Evolutionary conservation across 768 basidiomycete species (phyloP).

Genomic region (Nidularia sp.): DNA sequence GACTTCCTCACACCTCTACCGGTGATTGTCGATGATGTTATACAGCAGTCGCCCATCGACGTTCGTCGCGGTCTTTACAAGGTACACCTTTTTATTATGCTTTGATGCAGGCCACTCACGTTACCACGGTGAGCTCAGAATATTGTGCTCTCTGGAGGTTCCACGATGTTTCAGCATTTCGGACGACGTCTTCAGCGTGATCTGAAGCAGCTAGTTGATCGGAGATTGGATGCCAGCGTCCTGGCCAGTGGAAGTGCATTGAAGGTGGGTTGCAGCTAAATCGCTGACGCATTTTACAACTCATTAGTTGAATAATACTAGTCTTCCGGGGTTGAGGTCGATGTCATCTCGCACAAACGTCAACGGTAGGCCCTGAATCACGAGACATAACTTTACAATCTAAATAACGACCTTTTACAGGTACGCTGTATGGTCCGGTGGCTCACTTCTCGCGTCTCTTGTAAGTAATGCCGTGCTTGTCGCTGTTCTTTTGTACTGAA

Average conservation of each 20-base stretch:
- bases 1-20: conserved; percentile 97
- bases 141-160: conserved; percentile 95
- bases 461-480: conserved; percentile 38
- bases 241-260: conserved; percentile 68
- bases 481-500: background rate
- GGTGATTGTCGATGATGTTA: conserved; percentile 93
- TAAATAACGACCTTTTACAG: conserved; percentile 25
- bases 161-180: conserved; percentile 99
- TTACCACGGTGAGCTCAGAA: conserved; percentile 51
- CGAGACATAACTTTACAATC: background rate
- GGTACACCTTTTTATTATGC: conserved; percentile 29
- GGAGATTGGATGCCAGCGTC: conserved; percentile 76
- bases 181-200: conserved; percentile 96
- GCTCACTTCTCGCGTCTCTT: conserved; percentile 88
- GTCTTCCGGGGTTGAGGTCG: conserved; percentile 97
- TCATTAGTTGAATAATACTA: conserved; percentile 21
- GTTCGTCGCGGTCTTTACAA: conserved; percentile 96
- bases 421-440: conserved; percentile 98
- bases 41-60: conserved; percentile 94
- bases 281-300: background rate
- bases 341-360: conserved; percentile 97
- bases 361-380: conserved; percentile 57
- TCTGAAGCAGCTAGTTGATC: conserved; percentile 90
- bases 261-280: conserved; percentile 46
- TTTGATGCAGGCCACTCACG: background rate